Evolutionary conservation across 805 yeast species (phyloP).

Genomic region (Wickerhamomyces alni): DNA sequence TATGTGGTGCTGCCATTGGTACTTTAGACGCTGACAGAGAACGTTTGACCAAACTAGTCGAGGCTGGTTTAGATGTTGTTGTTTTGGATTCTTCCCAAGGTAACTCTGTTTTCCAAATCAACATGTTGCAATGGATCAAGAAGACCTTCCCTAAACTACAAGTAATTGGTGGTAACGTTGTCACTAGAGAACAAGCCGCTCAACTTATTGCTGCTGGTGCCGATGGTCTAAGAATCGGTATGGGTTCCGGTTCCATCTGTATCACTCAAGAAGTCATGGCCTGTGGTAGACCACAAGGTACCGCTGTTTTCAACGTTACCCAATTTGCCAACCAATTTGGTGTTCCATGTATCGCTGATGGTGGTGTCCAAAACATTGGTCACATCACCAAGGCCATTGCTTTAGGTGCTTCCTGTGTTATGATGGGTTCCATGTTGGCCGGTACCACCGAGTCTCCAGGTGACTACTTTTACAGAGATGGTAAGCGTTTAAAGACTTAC

Average conservation of each 20-base stretch:
- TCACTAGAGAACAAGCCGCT: conserved; percentile 98
- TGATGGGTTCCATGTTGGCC: conserved; percentile 99
- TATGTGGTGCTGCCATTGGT: conserved; percentile 99
- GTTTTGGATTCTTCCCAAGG: conserved; percentile 96
- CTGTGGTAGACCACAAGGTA: conserved; percentile 99
- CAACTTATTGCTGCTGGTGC: conserved; percentile 91
- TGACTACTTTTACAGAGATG: conserved; percentile 95
- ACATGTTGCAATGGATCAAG: conserved; percentile 92
- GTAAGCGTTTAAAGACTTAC: conserved; percentile 93
- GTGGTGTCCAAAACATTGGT: conserved; percentile 98
- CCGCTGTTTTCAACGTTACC: conserved; percentile 92
- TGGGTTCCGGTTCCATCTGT: conserved; percentile 99
- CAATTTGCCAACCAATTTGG: conserved; percentile 94
- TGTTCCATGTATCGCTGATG: conserved; percentile 98
- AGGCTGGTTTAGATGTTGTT: conserved; percentile 96
- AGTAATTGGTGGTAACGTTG: conserved; percentile 97
- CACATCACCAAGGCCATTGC: conserved; percentile 96
- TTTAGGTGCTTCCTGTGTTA: conserved; percentile 92
- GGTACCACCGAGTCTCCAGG: conserved; percentile 99
- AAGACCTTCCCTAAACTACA: conserved; percentile 69
- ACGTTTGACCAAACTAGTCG: conserved; percentile 79
- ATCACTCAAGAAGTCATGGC: conserved; percentile 99
- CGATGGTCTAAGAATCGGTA: conserved; percentile 97
- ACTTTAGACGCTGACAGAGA: conserved; percentile 84
- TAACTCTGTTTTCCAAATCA: conserved; percentile 89